phyloP scores from a whole-genome alignment of 768 basidiomycete genomes.

The Auriscalpium orientale region DNA sequence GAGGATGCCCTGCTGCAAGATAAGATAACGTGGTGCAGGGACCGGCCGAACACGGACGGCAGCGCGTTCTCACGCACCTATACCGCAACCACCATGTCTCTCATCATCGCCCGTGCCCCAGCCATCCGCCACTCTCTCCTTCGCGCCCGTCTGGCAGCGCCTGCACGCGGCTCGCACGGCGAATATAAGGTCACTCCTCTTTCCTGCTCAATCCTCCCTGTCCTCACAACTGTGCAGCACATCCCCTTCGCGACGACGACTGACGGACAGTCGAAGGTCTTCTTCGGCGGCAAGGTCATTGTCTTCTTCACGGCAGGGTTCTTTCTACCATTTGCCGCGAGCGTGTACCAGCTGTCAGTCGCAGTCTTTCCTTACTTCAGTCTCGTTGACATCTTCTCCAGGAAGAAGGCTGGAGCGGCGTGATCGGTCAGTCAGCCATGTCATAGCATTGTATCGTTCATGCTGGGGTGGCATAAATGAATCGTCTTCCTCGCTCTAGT shows the following conservation, averaged over 20 bases:
- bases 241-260: conserved; percentile 12
- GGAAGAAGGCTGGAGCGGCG: background rate
- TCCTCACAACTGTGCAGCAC: conserved; percentile 1
- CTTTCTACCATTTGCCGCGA: conserved; percentile 19
- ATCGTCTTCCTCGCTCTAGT: too few relatives aligned
- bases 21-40: background rate
- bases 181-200: conserved; percentile 6
- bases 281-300: conserved; percentile 8
- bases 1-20: background rate
- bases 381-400: background rate
- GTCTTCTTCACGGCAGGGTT: conserved; percentile 10
- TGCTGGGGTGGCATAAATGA: too few relatives aligned
- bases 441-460: too few relatives aligned
- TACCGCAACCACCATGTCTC: conserved; percentile 9
- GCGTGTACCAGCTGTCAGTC: conserved; percentile 18
- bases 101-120: conserved; percentile 14
- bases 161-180: conserved; percentile 12
- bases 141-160: conserved; percentile 7
- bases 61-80: background rate
- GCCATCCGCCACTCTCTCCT: conserved; percentile 9
- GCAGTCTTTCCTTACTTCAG: background rate
- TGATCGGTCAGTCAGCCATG: too few relatives aligned
- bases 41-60: background rate
- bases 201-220: background rate
- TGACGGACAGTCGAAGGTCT: conserved; percentile 2